These are phyloP conservation scores for Tolypocladium pustulatum DNA, from an alignment of 2,329 filamentous ascomycete genomes.

Conservation along the genomic window DNA sequence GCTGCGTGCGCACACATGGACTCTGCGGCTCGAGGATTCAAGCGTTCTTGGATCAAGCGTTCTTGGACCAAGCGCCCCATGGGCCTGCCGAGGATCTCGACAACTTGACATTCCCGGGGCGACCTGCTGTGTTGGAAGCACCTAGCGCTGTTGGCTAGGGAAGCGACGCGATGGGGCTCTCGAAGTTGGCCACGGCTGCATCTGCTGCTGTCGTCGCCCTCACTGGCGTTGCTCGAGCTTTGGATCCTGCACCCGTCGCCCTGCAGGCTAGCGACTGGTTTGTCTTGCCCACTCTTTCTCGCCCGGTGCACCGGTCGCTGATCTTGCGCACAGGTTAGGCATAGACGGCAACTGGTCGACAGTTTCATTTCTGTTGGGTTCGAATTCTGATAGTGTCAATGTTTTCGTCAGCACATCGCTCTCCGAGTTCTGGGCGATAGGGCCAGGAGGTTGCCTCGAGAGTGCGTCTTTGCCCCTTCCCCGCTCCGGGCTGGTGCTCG, in stretches of 20 bases:
- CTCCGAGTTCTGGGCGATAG: conserved; percentile 62
- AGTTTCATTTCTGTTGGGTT: conserved; percentile 43
- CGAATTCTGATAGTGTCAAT: conserved; percentile 22
- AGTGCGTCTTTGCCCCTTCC: conserved; percentile 25
- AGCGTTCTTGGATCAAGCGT: background rate
- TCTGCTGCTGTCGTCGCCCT: conserved; percentile 2
- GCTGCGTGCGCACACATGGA: background rate
- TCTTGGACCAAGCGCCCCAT: background rate
- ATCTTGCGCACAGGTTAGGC: conserved; percentile 38
- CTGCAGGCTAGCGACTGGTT: conserved; percentile 13
- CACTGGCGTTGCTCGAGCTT: conserved; percentile 1
- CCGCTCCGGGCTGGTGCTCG: background rate
- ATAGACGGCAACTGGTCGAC: conserved; percentile 65
- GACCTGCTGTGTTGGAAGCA: background rate
- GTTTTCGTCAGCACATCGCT: conserved; percentile 52
- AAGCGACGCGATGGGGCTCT: conserved; percentile 6
- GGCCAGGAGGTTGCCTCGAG: conserved; percentile 42
- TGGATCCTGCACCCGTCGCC: conserved; percentile 10
- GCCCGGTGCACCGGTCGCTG: background rate
- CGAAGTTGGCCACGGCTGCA: conserved; percentile 1
- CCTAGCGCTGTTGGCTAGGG: background rate
- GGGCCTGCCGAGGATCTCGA: background rate
- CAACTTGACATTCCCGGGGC: background rate
- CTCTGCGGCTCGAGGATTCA: background rate
- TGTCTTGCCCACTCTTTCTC: background rate